Evolutionary conservation across 257 asterid species (phyloP).

Genomic region (Lavandula angustifolia): DNA sequence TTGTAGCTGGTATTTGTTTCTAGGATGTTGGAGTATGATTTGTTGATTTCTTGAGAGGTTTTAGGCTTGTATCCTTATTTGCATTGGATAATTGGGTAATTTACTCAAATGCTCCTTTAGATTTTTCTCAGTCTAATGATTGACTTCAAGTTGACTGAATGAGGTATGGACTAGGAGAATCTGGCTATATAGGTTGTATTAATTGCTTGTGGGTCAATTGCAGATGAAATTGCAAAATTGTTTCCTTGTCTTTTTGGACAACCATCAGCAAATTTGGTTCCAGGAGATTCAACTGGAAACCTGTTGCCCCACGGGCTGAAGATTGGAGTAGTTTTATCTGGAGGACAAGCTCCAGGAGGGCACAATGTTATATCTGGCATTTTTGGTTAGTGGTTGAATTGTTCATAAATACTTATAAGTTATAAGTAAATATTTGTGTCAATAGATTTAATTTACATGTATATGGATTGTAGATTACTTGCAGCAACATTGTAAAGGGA

Average conservation of each 20-base stretch:
- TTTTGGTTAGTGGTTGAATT: constrained; percentile 51
- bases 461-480: constrained; percentile 65
- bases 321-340: constrained; percentile 93
- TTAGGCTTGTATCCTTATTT: background rate
- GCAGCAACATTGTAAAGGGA: constrained; percentile 87
- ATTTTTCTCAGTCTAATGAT: background rate
- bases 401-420: background rate
- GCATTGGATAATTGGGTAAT: background rate
- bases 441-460: background rate
- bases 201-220: constrained; percentile 23
- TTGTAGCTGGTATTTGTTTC: background rate
- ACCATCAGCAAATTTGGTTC: constrained; percentile 76
- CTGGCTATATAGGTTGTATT: constrained; percentile 4
- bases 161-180: background rate
- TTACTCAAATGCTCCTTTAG: constrained; percentile 4
- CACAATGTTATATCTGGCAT: constrained; percentile 97
- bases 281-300: constrained; percentile 47
- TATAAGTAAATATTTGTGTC: background rate
- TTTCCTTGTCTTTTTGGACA: constrained; percentile 88
- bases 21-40: background rate
- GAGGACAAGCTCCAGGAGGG: constrained; percentile 99
- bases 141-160: constrained; percentile 20
- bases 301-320: constrained; percentile 47
- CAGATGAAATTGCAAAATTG: constrained; percentile 91
- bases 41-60: background rate